A percentile compares a stretch with the other conserved stretches of the same genome.
Conservation (phyloP, 1,284 basidiomycete species). For the Puccinia brachypodii region DNA sequence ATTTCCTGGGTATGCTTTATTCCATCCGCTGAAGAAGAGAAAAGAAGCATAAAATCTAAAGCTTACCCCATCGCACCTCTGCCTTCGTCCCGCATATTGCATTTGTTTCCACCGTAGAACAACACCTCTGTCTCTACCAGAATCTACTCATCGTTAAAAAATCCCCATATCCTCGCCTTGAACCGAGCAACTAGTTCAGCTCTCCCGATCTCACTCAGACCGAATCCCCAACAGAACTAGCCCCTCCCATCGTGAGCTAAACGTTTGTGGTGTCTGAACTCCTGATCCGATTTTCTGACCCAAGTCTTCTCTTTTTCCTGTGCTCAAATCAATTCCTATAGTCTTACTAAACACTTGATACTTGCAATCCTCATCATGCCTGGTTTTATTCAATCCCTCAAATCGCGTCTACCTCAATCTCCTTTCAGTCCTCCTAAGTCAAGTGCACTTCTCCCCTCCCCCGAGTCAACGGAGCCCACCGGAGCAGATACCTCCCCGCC, state of each 20-base stretch:
- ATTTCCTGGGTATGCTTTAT: not conserved
- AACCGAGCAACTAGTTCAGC: not conserved
- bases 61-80: not conserved
- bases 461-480: not conserved
- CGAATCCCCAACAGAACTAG: not conserved
- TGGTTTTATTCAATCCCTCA: conserved; percentile 18
- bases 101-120: not conserved
- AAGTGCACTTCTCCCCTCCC: not conserved
- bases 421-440: conserved; percentile 26
- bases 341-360: not conserved
- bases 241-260: not conserved
- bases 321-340: not conserved
- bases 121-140: not conserved
- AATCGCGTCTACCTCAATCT: conserved; percentile 17
- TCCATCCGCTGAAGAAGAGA: not conserved
- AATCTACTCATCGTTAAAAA: not conserved
- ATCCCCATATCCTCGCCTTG: not conserved
- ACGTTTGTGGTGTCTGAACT: no score
- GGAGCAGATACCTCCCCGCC: not conserved
- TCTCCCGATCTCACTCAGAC: not conserved
- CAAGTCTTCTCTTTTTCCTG: not conserved
- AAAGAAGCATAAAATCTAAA: conserved; percentile 8
- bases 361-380: not conserved
- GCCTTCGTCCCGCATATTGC: not conserved
- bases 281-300: not conserved